Evolutionary conservation across 148 eudicot species (phyloP).

Genomic region (Vaccinium darrowii): DNA sequence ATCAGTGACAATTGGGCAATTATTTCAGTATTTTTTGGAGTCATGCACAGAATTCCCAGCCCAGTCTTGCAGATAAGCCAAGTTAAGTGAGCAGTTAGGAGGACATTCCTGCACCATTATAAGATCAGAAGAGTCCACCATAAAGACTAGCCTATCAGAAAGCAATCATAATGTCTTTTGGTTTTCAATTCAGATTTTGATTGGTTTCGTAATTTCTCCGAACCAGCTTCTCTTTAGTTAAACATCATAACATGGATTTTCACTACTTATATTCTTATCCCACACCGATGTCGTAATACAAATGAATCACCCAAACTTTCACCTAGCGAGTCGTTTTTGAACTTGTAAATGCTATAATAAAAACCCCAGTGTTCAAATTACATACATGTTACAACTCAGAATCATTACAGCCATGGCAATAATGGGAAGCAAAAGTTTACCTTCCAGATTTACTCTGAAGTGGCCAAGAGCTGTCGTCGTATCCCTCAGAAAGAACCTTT

Average conservation of each 20-base stretch:
- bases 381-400: neutral
- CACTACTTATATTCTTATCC: neutral
- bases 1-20: neutral
- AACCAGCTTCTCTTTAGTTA: neutral
- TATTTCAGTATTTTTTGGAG: neutral
- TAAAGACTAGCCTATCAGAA: no score
- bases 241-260: neutral
- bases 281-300: neutral
- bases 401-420: neutral
- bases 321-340: neutral
- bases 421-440: conserved; percentile 30
- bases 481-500: conserved; percentile 70
- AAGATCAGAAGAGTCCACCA: no score
- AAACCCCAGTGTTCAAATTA: neutral
- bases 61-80: neutral
- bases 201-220: neutral
- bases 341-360: neutral
- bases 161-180: no score
- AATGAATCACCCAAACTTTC: neutral
- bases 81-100: neutral
- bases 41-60: no score
- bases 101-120: no score
- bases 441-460: conserved; percentile 78
- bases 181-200: no score
- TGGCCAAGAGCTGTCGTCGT: conserved; percentile 81